These are phyloP conservation scores for Geoglossum glabrum DNA, from an alignment of 495 filamentous ascomycete genomes.

Conservation along the genomic window DNA sequence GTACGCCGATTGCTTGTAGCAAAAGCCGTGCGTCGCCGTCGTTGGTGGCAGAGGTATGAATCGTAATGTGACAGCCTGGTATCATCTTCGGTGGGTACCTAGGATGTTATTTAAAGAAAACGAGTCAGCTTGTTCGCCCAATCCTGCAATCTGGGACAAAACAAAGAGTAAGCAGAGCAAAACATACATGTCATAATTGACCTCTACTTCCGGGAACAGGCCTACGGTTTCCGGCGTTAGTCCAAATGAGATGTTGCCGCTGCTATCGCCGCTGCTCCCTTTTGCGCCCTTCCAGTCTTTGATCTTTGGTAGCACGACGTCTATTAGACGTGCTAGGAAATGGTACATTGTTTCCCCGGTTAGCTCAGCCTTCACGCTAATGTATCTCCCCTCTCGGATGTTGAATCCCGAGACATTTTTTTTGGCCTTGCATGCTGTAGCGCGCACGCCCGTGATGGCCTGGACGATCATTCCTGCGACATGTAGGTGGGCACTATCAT, in stretches of 20 bases:
- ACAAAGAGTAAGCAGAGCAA: not conserved
- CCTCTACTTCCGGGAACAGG: constrained; percentile 79
- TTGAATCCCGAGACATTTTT: constrained; percentile 46
- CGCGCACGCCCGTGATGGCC: constrained; percentile 63
- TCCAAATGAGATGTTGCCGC: constrained; percentile 72
- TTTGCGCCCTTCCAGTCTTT: constrained; percentile 82
- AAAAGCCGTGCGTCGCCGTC: constrained; percentile 82
- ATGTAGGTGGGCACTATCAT: constrained; percentile 47
- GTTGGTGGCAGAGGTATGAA: constrained; percentile 75
- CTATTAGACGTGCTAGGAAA: constrained; percentile 67
- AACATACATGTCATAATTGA: constrained; percentile 75
- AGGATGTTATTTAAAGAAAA: constrained; percentile 2
- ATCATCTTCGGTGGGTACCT: constrained; percentile 85
- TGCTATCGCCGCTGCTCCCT: constrained; percentile 59
- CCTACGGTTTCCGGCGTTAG: constrained; percentile 48
- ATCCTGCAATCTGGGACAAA: constrained; percentile 1
- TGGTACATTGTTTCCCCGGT: constrained; percentile 64
- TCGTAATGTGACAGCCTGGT: constrained; percentile 65
- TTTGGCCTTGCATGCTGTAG: constrained; percentile 45
- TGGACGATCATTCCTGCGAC: constrained; percentile 68
- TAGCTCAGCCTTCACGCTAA: constrained; percentile 49
- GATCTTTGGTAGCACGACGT: constrained; percentile 78
- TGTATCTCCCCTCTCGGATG: constrained; percentile 30
- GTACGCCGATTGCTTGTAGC: constrained; percentile 60
- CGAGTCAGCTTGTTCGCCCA: constrained; percentile 9